These are phyloP conservation scores for Aspergillus udagawae DNA, from an alignment of 2,329 filamentous ascomycete species.

Conservation along the genomic window DNA sequence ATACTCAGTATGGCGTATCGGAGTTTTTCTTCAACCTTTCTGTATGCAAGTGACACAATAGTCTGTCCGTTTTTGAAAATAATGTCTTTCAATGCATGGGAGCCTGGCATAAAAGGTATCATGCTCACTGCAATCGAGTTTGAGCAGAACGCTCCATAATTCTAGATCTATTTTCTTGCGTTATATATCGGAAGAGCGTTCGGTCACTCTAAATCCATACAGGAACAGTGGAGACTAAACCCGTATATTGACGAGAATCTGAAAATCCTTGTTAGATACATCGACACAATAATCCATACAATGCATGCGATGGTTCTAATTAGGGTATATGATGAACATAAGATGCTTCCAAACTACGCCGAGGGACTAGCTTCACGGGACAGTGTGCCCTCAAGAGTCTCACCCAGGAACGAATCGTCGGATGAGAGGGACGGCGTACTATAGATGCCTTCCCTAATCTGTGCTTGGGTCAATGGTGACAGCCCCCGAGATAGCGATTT, in stretches of 20 bases:
- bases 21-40: constrained; percentile 1
- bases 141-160: neutral
- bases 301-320: constrained; percentile 1
- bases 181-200: neutral
- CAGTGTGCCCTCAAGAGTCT: constrained; percentile 24
- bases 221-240: neutral
- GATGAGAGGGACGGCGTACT: constrained; percentile 32
- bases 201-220: neutral
- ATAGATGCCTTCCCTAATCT: constrained; percentile 31
- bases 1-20: constrained; percentile 3
- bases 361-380: neutral
- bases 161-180: neutral
- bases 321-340: constrained; percentile 8
- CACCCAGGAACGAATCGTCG: constrained; percentile 28
- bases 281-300: constrained; percentile 3
- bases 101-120: neutral
- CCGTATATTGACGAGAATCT: neutral
- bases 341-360: neutral
- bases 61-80: neutral
- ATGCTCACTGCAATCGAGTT: neutral
- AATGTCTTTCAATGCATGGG: neutral
- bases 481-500: constrained; percentile 27
- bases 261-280: constrained; percentile 3
- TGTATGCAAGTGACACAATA: constrained; percentile 4
- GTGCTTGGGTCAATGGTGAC: constrained; percentile 36